Conservation (phyloP, 169 alveolate species). For the Cryptosporidium muris region DNA sequence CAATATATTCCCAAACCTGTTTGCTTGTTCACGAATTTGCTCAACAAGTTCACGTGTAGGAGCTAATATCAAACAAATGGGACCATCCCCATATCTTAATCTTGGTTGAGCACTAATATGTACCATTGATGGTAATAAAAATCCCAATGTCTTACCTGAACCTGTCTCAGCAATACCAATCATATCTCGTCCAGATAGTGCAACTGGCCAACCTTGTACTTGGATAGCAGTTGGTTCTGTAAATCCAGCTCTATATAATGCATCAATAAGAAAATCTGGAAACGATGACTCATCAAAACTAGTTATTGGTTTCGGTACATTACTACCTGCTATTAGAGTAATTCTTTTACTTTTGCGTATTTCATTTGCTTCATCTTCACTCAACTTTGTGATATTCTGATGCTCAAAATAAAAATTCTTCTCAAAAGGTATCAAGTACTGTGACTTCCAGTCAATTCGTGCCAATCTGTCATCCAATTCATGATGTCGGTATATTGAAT, state of each 20-base stretch:
- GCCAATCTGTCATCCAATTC: constrained; percentile 79
- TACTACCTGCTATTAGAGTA: constrained; percentile 86
- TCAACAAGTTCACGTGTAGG: constrained; percentile 99
- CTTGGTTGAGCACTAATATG: constrained; percentile 91
- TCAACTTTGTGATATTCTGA: constrained; percentile 81
- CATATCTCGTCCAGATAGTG: constrained; percentile 93
- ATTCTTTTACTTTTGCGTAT: constrained; percentile 83
- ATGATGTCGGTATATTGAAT: neutral
- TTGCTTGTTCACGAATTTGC: constrained; percentile 93
- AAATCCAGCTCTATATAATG: constrained; percentile 86
- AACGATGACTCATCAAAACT: constrained; percentile 90
- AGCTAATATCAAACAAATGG: constrained; percentile 96
- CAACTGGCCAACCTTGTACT: constrained; percentile 96
- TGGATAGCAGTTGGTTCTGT: constrained; percentile 94
- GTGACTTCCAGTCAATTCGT: constrained; percentile 85
- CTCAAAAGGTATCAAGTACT: constrained; percentile 87
- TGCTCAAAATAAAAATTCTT: constrained; percentile 93
- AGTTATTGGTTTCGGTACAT: constrained; percentile 91
- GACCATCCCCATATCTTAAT: constrained; percentile 93
- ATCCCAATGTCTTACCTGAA: constrained; percentile 98
- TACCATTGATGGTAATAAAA: constrained; percentile 94
- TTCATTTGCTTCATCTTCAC: constrained; percentile 85
- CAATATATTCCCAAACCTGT: constrained; percentile 86
- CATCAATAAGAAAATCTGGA: constrained; percentile 91
- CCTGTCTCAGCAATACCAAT: constrained; percentile 99